phyloP scores from a whole-genome alignment of 2,329 filamentous ascomycete species.

The Fusarium torulosum region DNA sequence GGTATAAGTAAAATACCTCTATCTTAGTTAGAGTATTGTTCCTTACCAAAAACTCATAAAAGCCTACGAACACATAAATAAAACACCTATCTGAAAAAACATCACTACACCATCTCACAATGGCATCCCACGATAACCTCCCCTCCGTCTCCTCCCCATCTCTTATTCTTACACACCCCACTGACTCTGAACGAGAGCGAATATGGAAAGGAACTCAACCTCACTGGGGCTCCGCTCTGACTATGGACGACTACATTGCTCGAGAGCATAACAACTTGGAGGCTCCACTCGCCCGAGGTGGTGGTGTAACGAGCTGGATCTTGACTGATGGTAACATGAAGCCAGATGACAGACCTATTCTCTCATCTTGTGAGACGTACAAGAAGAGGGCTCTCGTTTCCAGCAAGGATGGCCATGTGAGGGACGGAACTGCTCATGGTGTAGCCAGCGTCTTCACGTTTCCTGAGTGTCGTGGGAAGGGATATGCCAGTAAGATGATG shows the following conservation, averaged over 20 bases:
- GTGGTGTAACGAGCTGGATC: slow-evolving; percentile 73
- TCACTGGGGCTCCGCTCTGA: slow-evolving; percentile 71
- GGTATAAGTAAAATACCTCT: slow-evolving; percentile 17
- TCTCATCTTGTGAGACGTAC: slow-evolving; percentile 74
- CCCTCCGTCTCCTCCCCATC: slow-evolving; percentile 42
- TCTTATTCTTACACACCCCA: slow-evolving; percentile 66
- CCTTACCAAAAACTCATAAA: not conserved
- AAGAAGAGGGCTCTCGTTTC: slow-evolving; percentile 69
- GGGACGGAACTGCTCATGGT: slow-evolving; percentile 75
- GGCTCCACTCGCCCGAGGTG: slow-evolving; percentile 68
- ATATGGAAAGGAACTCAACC: slow-evolving; percentile 69
- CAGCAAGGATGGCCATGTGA: slow-evolving; percentile 50
- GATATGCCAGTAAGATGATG: slow-evolving; percentile 85
- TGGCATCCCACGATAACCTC: slow-evolving; percentile 41
- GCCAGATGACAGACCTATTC: slow-evolving; percentile 63
- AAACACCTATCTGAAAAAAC: not conserved
- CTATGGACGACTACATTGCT: slow-evolving; percentile 66
- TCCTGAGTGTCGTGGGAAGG: slow-evolving; percentile 73
- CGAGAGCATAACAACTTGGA: slow-evolving; percentile 70
- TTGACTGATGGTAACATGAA: slow-evolving; percentile 62
- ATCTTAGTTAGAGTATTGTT: not conserved
- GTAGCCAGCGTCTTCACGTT: slow-evolving; percentile 85
- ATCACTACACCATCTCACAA: slow-evolving; percentile 4
- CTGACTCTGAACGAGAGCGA: slow-evolving; percentile 63
- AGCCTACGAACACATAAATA: not conserved